A percentile compares a stretch with the other conserved stretches of the same genome.
Evolutionary conservation across 2,329 filamentous ascomycete genomes (phyloP).

Genomic region (Tolypocladium tundrense): DNA sequence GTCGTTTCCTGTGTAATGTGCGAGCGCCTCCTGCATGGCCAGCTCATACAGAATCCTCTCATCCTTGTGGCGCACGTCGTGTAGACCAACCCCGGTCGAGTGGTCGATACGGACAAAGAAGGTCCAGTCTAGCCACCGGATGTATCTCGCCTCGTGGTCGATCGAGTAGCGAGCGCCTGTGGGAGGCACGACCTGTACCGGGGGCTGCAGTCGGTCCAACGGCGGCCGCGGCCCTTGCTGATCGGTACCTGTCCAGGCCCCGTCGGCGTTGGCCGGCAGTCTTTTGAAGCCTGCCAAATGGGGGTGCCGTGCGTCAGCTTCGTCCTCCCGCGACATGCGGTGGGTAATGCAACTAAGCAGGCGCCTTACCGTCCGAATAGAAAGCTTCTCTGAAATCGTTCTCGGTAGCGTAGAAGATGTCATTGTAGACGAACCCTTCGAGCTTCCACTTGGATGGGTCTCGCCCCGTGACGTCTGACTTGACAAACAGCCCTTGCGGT

Average conservation of each 20-base stretch:
- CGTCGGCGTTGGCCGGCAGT: conserved; percentile 35
- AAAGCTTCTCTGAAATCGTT: conserved; percentile 35
- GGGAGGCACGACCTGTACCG: conserved; percentile 4
- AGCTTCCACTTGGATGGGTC: conserved; percentile 40
- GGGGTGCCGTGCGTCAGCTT: too few species aligned
- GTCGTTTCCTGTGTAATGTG: conserved; percentile 39
- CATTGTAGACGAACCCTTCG: conserved; percentile 43
- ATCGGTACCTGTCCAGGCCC: conserved; percentile 33
- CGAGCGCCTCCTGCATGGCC: conserved; percentile 42
- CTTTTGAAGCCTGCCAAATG: conserved; percentile 29
- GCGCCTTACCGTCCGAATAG: conserved; percentile 10
- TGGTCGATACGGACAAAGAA: conserved; percentile 42
- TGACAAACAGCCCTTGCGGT: conserved; percentile 33
- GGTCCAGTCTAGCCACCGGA: conserved; percentile 25
- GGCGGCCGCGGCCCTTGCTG: conserved; percentile 20
- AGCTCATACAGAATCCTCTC: conserved; percentile 46
- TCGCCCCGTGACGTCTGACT: conserved; percentile 37
- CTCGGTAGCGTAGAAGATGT: conserved; percentile 39
- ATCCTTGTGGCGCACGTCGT: conserved; percentile 44
- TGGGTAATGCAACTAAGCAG: too few species aligned
- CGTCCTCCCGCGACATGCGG: too few species aligned
- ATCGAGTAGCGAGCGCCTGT: conserved; percentile 4
- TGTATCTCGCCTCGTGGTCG: conserved; percentile 7
- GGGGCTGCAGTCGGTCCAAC: conserved; percentile 3
- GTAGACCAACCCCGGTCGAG: conserved; percentile 37